Evolutionary conservation across 805 yeast genomes (phyloP), one percentile per base, ranked within the genome.

Genomic region (Myxozyma kluyveri): DNA sequence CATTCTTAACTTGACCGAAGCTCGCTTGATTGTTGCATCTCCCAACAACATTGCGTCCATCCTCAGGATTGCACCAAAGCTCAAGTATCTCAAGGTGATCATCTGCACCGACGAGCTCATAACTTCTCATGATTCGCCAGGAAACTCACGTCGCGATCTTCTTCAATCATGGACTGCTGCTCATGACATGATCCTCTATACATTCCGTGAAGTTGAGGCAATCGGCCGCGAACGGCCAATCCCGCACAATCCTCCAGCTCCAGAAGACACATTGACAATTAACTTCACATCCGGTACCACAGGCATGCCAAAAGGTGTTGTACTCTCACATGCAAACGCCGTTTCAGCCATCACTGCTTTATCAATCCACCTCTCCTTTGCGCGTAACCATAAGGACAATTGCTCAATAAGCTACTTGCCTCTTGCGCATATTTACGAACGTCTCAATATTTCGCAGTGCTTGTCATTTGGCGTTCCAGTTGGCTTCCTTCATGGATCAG

Each of bases 211-310:
- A 23, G 67, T 78, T 14, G 72, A 73, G 48, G 56, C 64, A 2
- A 50, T 77, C 53, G 80, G 78, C 46, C 64, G 61, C 53, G 67
- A 75, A 49, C 72, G 77, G 35, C 84, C 86, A 45, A 61, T 65
- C 46, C 70, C 76, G 37, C 62, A 66, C 53, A 61, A 65, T 33
- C 78, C 79, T 12, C 85, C 88, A 21, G 67, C 67, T 1, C 77
- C 82, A 0, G 75, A 78, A 12, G 75, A 77, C 19, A 41, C 75
- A 21, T 82, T 79, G 63, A 82, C 89, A 17, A 77, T 84, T 45
- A 79, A 84, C 4, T 84, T 84, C 65, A 84, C 90, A 2, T 81
- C 87, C 0, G 90, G 90, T 31, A 84, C 90, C 2, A 83, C 89
- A 1, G 88, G 88, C n/a, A 67, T 74, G 18, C 90, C 90, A 37